Evolutionary conservation across 768 basidiomycete genomes (phyloP).

Genomic region (Macrolepiota dolichaula): DNA sequence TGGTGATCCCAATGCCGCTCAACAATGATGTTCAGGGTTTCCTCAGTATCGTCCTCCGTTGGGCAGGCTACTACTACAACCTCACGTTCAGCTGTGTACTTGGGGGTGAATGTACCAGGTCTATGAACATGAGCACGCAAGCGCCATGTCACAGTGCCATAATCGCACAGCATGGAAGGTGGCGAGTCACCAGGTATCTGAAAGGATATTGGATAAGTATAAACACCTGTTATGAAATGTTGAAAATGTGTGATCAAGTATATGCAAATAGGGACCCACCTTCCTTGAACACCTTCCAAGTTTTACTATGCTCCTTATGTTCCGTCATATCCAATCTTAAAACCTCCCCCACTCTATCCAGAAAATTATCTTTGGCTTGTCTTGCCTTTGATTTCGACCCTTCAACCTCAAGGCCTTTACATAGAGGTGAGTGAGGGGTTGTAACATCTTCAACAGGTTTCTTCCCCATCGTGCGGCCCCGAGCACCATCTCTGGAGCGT

Average conservation of each 20-base stretch:
- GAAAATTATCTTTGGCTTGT: conserved; percentile 24
- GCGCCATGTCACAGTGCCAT: conserved; percentile 75
- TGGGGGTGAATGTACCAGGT: conserved; percentile 75
- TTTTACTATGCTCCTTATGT: conserved; percentile 33
- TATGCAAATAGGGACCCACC: conserved; percentile 40
- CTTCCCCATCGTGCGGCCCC: conserved; percentile 26
- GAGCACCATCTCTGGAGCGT: conserved; percentile 6
- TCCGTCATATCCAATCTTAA: conserved; percentile 19
- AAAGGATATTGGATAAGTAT: conserved; percentile 93
- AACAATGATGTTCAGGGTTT: conserved; percentile 73
- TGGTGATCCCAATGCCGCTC: conserved; percentile 92
- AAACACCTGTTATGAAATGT: conserved; percentile 57
- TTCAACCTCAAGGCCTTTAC: background rate
- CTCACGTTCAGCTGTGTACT: conserved; percentile 65
- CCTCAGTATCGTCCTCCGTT: conserved; percentile 83
- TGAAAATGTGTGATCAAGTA: background rate
- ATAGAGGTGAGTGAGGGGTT: background rate
- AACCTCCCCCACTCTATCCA: conserved; percentile 36
- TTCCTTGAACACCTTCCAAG: conserved; percentile 86
- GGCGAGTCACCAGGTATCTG: conserved; percentile 77
- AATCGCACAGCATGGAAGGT: conserved; percentile 70
- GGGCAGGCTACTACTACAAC: conserved; percentile 75
- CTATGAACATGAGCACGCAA: conserved; percentile 82
- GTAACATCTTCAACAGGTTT: background rate
- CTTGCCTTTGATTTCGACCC: conserved; percentile 27